phyloP scores from a whole-genome alignment of 2,329 filamentous ascomycete genomes.

The Aspergillus neotritici region DNA sequence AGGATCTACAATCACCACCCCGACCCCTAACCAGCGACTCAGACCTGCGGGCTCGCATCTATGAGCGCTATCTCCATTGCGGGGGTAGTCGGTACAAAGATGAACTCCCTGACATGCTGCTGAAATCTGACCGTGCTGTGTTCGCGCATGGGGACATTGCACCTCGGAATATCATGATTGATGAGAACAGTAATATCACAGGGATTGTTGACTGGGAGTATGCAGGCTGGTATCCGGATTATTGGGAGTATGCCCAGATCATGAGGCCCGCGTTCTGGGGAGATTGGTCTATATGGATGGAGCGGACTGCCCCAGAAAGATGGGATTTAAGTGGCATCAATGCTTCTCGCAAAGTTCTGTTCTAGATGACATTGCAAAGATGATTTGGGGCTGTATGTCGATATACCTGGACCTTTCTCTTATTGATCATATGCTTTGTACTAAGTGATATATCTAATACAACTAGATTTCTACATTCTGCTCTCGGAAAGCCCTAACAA shows the following conservation, averaged over 20 bases:
- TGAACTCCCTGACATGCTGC: constrained; percentile 21
- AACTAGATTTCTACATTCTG: too few relatives aligned
- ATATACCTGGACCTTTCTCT: too few relatives aligned
- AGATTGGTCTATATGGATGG: constrained; percentile 26
- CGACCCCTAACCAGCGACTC: constrained; percentile 17
- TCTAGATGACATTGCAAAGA: too few relatives aligned
- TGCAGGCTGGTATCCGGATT: constrained; percentile 38
- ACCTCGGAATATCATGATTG: constrained; percentile 30
- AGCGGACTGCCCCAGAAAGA: constrained; percentile 20
- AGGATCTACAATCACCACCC: constrained; percentile 18
- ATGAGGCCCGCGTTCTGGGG: constrained; percentile 21
- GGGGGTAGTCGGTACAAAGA: constrained; percentile 16
- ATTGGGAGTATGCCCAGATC: constrained; percentile 39
- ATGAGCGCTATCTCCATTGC: constrained; percentile 20
- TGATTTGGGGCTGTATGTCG: too few relatives aligned
- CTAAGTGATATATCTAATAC: too few relatives aligned
- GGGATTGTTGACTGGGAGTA: constrained; percentile 41
- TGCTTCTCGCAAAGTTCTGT: constrained; percentile 20
- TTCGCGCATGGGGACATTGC: constrained; percentile 33
- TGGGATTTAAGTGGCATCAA: constrained; percentile 26
- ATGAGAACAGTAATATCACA: constrained; percentile 18
- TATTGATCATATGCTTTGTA: too few relatives aligned
- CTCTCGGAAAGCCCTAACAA: too few relatives aligned
- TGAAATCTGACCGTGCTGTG: constrained; percentile 17
- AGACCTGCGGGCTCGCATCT: constrained; percentile 21